A percentile compares a stretch with the other conserved stretches of the same genome.
phyloP scores from a whole-genome alignment of 2,329 filamentous ascomycete genomes.

The Fusarium temperatum region DNA sequence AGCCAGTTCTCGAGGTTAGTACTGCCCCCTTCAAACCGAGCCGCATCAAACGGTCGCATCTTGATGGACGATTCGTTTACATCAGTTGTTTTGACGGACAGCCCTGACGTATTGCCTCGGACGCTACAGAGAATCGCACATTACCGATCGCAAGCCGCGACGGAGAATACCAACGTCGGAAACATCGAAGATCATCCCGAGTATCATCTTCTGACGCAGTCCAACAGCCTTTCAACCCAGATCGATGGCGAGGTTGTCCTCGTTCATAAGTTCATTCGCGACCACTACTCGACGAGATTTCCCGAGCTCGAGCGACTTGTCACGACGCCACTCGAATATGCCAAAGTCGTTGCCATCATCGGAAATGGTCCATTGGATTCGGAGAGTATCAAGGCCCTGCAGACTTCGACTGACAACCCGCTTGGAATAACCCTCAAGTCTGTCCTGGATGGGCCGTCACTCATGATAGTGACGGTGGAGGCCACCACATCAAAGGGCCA shows the following conservation, averaged over 20 bases:
- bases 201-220: slow-evolving; percentile 87
- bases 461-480: slow-evolving; percentile 97
- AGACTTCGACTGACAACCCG: slow-evolving; percentile 80
- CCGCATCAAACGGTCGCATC: slow-evolving; percentile 29
- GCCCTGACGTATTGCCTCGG: slow-evolving; percentile 71
- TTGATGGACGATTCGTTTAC: slow-evolving; percentile 64
- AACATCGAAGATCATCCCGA: slow-evolving; percentile 93
- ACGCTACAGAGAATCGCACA: slow-evolving; percentile 78
- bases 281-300: slow-evolving; percentile 94
- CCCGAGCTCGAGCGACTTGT: slow-evolving; percentile 91
- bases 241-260: slow-evolving; percentile 93
- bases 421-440: slow-evolving; percentile 78
- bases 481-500: slow-evolving; percentile 88
- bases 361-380: slow-evolving; percentile 89
- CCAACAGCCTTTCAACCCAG: slow-evolving; percentile 87
- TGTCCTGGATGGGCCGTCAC: slow-evolving; percentile 85
- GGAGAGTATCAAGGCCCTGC: slow-evolving; percentile 80
- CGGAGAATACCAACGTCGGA: slow-evolving; percentile 73
- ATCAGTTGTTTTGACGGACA: slow-evolving; percentile 64
- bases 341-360: slow-evolving; percentile 92
- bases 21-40: slow-evolving; percentile 36
- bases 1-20: slow-evolving; percentile 85
- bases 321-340: slow-evolving; percentile 92
- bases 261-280: slow-evolving; percentile 95
- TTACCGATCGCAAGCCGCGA: slow-evolving; percentile 75